Evolutionary conservation across 371 early-diverging fungal species (phyloP).

Genomic region (Funneliformis caledonium): DNA sequence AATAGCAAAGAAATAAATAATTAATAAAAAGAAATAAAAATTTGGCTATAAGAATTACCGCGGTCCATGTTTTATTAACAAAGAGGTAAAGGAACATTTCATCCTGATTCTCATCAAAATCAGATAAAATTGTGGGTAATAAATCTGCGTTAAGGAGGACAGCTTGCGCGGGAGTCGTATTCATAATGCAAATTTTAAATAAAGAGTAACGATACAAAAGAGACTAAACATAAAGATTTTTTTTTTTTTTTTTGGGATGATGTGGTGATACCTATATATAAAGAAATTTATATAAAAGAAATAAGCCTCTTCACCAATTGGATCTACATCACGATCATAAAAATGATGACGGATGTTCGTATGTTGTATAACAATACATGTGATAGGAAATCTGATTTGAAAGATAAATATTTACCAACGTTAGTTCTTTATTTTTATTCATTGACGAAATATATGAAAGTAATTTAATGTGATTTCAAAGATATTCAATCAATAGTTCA

Average conservation of each 20-base stretch:
- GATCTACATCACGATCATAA: too few relatives aligned
- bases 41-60: neutral
- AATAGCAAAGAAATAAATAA: neutral
- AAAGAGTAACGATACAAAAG: neutral
- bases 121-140: neutral
- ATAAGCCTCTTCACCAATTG: too few relatives aligned
- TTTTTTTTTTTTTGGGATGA: neutral
- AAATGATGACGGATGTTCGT: too few relatives aligned
- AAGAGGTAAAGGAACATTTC: neutral
- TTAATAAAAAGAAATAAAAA: neutral
- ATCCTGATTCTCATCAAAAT: conserved; percentile 21
- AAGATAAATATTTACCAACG: too few relatives aligned
- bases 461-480: too few relatives aligned
- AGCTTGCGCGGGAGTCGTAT: neutral
- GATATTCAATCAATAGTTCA: too few relatives aligned
- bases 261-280: neutral
- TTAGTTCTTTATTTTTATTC: too few relatives aligned
- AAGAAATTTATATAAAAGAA: too few relatives aligned
- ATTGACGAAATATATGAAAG: too few relatives aligned
- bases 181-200: neutral
- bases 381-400: neutral
- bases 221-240: neutral
- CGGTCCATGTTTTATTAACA: conserved; percentile 3
- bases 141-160: conserved; percentile 14
- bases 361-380: neutral